Evolutionary conservation across 345 rosid genomes (phyloP), one percentile per base, ranked within the genome.

Genomic region (Lepidium didymum): DNA sequence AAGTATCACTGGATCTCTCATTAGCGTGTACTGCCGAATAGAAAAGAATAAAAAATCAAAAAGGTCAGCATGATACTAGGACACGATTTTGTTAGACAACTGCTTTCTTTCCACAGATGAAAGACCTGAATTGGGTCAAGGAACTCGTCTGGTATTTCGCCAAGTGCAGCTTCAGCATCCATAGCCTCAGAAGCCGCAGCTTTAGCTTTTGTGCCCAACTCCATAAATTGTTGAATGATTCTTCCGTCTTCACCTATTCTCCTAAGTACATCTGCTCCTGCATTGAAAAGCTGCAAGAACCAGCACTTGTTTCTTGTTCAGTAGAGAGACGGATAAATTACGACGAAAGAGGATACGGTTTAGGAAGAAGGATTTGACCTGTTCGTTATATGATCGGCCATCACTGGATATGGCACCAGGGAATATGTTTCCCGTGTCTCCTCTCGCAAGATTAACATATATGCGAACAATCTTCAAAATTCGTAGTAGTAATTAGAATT

Each of bases 1-100:
- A 78, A 95, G 84, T 67, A 89, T 85, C 70, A 95, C 99, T 11
- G 99, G 99, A 82, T 95, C 97, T 85, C 89, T 95, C 99, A 95
- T 95, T 72, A 91, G 68, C 5, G 96, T 87, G 75, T 66, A 91
- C 99, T 95, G 82, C 82, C 76, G 43, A 41, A 10, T 23, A 6
- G 33, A 41, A 42, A 42, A n/a, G 18, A 42, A 33, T 57, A 14
- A 27, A 35, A 35, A 7, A 35, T 29, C 33, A 54, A 44, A n/a
- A 34, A 46, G 25, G 11, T 11, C 2, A 31, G 33, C 19, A 45
- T 58, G 40, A 23, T 14, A 2, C 0, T 33, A 11, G 18, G 47
- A 70, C 47, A 43, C 60, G 40, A 55, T 34, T 38, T 38, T 59
- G 27, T 40, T 5, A 16, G 33, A 23, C 29, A 10, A 8, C 34